Evolutionary conservation across 192 early-diverging fungal genomes (phyloP).

Genomic region (Umbelopsis vinacea): DNA sequence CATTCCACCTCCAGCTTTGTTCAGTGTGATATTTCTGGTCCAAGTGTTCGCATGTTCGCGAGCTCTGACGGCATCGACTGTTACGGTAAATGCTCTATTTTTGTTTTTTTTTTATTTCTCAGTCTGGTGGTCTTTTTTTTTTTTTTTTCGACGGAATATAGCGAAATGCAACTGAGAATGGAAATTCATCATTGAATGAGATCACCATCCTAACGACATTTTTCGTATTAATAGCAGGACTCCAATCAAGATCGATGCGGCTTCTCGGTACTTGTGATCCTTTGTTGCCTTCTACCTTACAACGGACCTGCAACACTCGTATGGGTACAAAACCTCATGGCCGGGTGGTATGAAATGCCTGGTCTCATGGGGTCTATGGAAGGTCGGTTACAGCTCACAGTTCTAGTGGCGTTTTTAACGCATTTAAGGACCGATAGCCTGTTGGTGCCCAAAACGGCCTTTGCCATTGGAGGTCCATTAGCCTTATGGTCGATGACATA

Average conservation of each 20-base stretch:
- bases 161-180: not conserved
- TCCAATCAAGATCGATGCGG: not conserved
- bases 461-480: not conserved
- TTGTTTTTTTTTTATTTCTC: not conserved
- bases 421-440: not conserved
- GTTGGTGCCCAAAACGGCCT: not conserved
- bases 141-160: not conserved
- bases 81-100: not conserved
- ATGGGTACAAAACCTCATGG: not conserved
- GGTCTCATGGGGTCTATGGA: not conserved
- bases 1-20: not conserved
- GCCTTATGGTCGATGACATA: not conserved
- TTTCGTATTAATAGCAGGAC: not conserved
- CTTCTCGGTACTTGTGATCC: constrained; percentile 5
- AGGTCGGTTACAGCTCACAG: not conserved
- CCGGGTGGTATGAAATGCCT: constrained; percentile 1
- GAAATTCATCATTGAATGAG: not conserved
- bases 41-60: not conserved
- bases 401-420: not conserved
- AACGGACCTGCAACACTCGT: not conserved
- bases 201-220: not conserved
- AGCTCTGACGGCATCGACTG: constrained; percentile 2
- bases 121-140: too few relatives aligned
- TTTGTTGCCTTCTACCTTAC: constrained; percentile 1
- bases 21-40: not conserved